Conservation (phyloP, 2,329 filamentous ascomycete species). For the Pezicula neosporulosa region DNA sequence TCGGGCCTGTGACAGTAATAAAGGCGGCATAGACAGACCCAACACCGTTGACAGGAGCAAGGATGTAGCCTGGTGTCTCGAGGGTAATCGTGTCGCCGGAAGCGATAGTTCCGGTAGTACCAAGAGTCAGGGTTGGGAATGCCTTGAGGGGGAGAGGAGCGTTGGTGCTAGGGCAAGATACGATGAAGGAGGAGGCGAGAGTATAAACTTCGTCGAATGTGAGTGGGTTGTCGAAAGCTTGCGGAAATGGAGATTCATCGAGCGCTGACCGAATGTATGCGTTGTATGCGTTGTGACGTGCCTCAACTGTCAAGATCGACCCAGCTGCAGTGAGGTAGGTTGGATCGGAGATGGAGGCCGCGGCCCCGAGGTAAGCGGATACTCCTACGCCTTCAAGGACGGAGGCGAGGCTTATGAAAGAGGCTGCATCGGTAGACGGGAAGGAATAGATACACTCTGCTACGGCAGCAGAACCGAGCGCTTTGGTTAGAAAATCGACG, state of each 20-base stretch:
- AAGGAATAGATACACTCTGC: slow-evolving; percentile 54
- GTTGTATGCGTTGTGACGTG: slow-evolving; percentile 59
- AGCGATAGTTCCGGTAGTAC: slow-evolving; percentile 15
- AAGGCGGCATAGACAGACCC: slow-evolving; percentile 33
- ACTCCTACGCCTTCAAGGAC: slow-evolving; percentile 57
- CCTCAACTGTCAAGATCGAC: slow-evolving; percentile 61
- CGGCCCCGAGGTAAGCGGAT: slow-evolving; percentile 59
- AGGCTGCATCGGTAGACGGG: slow-evolving; percentile 39
- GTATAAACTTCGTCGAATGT: slow-evolving; percentile 58
- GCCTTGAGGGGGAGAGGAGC: slow-evolving; percentile 53
- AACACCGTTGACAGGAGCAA: slow-evolving; percentile 15
- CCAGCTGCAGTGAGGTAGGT: slow-evolving; percentile 58
- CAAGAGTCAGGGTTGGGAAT: slow-evolving; percentile 45
- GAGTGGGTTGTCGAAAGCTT: slow-evolving; percentile 58
- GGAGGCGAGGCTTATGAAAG: slow-evolving; percentile 48
- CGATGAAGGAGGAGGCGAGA: slow-evolving; percentile 61
- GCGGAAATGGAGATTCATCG: slow-evolving; percentile 49
- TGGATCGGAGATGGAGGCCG: slow-evolving; percentile 52
- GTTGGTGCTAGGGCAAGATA: slow-evolving; percentile 49
- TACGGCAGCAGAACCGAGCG: slow-evolving; percentile 48
- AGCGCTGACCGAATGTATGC: slow-evolving; percentile 54
- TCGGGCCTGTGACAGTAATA: slow-evolving; percentile 35
- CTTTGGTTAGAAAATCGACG: slow-evolving; percentile 49
- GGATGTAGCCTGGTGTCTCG: slow-evolving; percentile 22
- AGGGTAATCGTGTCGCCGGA: slow-evolving; percentile 18